These are phyloP conservation scores for Cercospora sojina DNA, from an alignment of 2,329 filamentous ascomycete species.

Conservation along the genomic window DNA sequence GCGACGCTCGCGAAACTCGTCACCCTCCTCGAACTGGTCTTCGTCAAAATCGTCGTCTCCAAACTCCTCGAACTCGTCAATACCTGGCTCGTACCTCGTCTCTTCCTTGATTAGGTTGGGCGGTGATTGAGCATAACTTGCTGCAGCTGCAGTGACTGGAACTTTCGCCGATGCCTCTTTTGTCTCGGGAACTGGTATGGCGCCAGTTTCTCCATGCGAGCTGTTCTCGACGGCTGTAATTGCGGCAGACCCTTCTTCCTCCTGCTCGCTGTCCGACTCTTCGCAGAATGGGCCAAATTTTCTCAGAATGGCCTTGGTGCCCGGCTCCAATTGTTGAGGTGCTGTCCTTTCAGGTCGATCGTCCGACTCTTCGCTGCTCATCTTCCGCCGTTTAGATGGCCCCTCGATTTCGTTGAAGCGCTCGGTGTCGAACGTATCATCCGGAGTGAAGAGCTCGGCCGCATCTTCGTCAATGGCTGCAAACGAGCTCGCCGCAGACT, in stretches of 20 bases:
- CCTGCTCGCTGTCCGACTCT: slow-evolving; percentile 64
- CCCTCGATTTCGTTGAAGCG: slow-evolving; percentile 47
- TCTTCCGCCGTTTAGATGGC: slow-evolving; percentile 46
- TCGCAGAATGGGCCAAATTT: slow-evolving; percentile 64
- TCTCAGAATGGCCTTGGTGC: neutral
- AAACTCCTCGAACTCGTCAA: slow-evolving; percentile 53
- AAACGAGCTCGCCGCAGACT: neutral
- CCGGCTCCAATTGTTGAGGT: slow-evolving; percentile 29
- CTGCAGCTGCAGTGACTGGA: neutral
- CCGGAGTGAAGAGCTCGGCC: slow-evolving; percentile 16
- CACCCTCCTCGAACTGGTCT: slow-evolving; percentile 56
- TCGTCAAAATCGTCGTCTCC: slow-evolving; percentile 60
- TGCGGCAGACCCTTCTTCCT: slow-evolving; percentile 33
- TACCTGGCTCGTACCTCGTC: slow-evolving; percentile 49
- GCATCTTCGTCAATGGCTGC: neutral
- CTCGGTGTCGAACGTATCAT: slow-evolving; percentile 29
- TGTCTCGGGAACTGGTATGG: slow-evolving; percentile 16
- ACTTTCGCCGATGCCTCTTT: neutral
- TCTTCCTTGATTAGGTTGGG: slow-evolving; percentile 47
- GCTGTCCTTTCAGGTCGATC: slow-evolving; percentile 40
- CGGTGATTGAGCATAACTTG: neutral
- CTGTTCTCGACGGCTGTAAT: slow-evolving; percentile 24
- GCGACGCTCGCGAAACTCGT: slow-evolving; percentile 53
- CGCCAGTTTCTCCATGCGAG: slow-evolving; percentile 15
- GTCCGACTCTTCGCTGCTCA: slow-evolving; percentile 14